Evolutionary conservation across 345 rosid genomes (phyloP).

Genomic region (Camelina neglecta): DNA sequence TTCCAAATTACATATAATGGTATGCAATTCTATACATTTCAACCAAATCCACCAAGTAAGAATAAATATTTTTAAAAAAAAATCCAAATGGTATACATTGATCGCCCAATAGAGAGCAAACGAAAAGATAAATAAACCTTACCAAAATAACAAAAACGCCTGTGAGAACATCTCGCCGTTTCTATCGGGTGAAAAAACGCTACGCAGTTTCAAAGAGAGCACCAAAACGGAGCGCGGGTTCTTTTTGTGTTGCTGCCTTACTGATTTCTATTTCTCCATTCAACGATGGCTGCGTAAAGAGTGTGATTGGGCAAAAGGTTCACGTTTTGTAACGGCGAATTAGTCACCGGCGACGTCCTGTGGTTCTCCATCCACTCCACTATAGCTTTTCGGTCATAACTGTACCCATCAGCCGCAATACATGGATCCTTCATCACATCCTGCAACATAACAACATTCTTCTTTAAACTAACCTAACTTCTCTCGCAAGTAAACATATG

Average conservation of each 20-base stretch:
- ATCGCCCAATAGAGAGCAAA: neutral
- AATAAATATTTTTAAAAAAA: neutral
- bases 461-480: conserved; percentile 5
- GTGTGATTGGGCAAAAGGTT: conserved; percentile 69
- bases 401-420: conserved; percentile 90
- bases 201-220: conserved; percentile 16
- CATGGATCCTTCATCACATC: conserved; percentile 80
- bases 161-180: conserved; percentile 16
- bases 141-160: neutral
- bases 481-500: conserved; percentile 2
- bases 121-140: too few relatives aligned
- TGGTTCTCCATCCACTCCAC: conserved; percentile 68
- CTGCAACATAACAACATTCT: conserved; percentile 45
- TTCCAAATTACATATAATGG: neutral
- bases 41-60: neutral
- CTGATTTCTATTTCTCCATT: conserved; percentile 61
- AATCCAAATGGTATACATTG: neutral
- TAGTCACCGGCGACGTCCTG: conserved; percentile 72
- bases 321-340: conserved; percentile 52
- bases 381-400: conserved; percentile 75
- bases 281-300: conserved; percentile 65
- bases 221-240: conserved; percentile 11
- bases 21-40: neutral
- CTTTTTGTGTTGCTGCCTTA: neutral
- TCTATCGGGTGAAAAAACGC: neutral